Evolutionary conservation across 352 stramenopile species (phyloP).

Genomic region (Chrysophaeum taylorii): DNA sequence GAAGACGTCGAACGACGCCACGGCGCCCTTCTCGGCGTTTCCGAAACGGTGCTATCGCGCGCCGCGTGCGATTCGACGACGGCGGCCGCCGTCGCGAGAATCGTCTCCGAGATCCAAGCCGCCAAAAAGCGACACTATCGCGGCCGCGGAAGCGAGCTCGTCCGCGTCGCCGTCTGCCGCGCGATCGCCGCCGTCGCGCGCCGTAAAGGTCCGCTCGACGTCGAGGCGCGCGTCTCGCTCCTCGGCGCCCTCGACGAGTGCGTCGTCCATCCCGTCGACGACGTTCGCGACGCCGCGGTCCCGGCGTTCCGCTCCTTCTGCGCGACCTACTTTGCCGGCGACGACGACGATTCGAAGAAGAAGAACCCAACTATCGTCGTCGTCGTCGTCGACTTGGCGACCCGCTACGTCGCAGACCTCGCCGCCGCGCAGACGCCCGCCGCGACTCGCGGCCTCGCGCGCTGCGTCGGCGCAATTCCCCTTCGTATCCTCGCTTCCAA

Average conservation of each 20-base stretch:
- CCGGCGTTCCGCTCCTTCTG: constrained; percentile 2
- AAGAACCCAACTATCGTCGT: too few species aligned
- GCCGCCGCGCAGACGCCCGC: too few species aligned
- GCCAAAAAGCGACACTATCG: constrained; percentile 83
- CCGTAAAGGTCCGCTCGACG: too few species aligned
- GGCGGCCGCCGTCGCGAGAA: constrained; percentile 37
- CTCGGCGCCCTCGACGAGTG: too few species aligned
- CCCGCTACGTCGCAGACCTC: too few species aligned
- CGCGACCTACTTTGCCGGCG: too few species aligned
- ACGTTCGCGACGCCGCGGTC: constrained; percentile 39
- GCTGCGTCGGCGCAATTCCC: constrained; percentile 64
- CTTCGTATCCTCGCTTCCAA: constrained; percentile 48
- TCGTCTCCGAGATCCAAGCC: constrained; percentile 79
- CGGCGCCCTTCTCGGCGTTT: constrained; percentile 75
- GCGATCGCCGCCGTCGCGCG: constrained; percentile 87
- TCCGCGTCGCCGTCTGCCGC: constrained; percentile 78
- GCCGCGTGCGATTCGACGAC: neutral
- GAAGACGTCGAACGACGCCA: constrained; percentile 77
- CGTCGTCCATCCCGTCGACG: neutral
- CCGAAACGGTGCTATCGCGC: constrained; percentile 27
- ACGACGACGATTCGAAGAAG: too few species aligned
- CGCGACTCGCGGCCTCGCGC: too few species aligned
- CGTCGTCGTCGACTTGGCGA: too few species aligned
- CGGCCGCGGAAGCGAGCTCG: constrained; percentile 85
- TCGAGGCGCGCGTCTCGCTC: too few species aligned